Percentiles rank a stretch among this genome's conserved stretches.
These are phyloP conservation scores for Phytophthora pseudosyringae DNA, from an alignment of 352 stramenopile genomes.

Conservation along the genomic window DNA sequence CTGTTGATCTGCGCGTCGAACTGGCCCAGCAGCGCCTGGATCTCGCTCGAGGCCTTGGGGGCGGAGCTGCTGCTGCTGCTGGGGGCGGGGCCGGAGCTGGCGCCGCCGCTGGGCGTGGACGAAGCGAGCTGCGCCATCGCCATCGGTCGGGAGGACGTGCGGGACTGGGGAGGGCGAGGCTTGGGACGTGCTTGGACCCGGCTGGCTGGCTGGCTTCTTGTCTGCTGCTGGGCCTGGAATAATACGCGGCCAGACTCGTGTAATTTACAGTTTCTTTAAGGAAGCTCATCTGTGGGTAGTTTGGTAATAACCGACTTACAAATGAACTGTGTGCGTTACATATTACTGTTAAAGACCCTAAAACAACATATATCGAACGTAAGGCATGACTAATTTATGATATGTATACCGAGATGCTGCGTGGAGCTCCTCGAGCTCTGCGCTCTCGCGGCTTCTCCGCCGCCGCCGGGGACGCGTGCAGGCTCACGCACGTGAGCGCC, in stretches of 20 bases:
- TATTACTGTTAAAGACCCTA: not conserved
- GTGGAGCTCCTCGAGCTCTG: not conserved
- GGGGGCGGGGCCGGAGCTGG: not conserved
- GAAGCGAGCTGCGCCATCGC: constrained; percentile 59
- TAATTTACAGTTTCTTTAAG: not conserved
- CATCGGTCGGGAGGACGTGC: constrained; percentile 31
- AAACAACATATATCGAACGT: constrained; percentile 16
- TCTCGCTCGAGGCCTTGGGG: constrained; percentile 30
- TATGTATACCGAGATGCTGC: not conserved
- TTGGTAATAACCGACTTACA: not conserved
- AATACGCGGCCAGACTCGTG: not conserved
- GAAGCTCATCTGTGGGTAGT: not conserved
- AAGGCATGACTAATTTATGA: not conserved
- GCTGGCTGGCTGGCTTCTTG: constrained; percentile 37
- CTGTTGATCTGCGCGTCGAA: constrained; percentile 89
- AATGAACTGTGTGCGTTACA: not conserved
- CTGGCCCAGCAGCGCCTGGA: constrained; percentile 68
- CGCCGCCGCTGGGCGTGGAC: constrained; percentile 8
- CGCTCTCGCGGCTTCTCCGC: constrained; percentile 10
- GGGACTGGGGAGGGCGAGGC: not conserved
- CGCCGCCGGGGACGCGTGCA: constrained; percentile 23
- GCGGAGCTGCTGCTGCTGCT: not conserved
- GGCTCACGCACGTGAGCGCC: constrained; percentile 62
- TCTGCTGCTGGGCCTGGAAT: constrained; percentile 14
- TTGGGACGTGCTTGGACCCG: not conserved